phyloP scores from a whole-genome alignment of 352 stramenopile species.

The Globisporangium polare region DNA sequence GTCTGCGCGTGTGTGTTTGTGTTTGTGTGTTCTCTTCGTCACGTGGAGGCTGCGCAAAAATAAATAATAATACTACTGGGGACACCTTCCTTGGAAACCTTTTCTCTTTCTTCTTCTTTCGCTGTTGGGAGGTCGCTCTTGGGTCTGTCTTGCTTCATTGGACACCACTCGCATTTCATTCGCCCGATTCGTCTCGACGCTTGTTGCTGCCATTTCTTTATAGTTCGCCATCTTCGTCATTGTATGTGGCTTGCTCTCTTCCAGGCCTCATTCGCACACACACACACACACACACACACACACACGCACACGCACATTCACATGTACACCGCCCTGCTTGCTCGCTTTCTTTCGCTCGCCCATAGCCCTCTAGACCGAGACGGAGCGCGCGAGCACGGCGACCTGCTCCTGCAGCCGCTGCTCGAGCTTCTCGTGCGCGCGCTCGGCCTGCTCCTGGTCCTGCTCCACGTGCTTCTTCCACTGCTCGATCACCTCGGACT shows the following conservation, averaged over 20 bases:
- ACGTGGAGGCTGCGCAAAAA: not conserved
- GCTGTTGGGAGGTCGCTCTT: not conserved
- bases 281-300: not conserved
- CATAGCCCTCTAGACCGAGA: conserved; percentile 30
- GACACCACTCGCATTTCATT: too few relatives aligned
- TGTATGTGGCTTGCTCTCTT: too few relatives aligned
- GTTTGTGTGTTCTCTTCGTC: too few relatives aligned
- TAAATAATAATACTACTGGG: not conserved
- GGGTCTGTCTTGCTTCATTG: not conserved
- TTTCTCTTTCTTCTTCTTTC: not conserved
- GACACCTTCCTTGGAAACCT: not conserved
- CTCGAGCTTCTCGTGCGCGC: conserved; percentile 53
- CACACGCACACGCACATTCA: not conserved
- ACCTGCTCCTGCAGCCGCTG: conserved; percentile 66
- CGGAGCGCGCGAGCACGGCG: conserved; percentile 51
- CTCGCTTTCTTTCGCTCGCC: too few relatives aligned
- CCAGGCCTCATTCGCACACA: too few relatives aligned
- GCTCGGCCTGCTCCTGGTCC: conserved; percentile 54
- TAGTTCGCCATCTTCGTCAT: not conserved
- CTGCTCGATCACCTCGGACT: conserved; percentile 76
- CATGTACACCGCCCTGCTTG: not conserved
- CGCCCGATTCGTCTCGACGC: not conserved
- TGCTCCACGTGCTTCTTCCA: conserved; percentile 68
- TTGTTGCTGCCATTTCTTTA: not conserved
- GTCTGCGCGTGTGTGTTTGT: not conserved